Evolutionary conservation across 2,329 filamentous ascomycete genomes (phyloP), one percentile per base, ranked within the genome.

Genomic region (Neophaeococcomyces mojaviensis): DNA sequence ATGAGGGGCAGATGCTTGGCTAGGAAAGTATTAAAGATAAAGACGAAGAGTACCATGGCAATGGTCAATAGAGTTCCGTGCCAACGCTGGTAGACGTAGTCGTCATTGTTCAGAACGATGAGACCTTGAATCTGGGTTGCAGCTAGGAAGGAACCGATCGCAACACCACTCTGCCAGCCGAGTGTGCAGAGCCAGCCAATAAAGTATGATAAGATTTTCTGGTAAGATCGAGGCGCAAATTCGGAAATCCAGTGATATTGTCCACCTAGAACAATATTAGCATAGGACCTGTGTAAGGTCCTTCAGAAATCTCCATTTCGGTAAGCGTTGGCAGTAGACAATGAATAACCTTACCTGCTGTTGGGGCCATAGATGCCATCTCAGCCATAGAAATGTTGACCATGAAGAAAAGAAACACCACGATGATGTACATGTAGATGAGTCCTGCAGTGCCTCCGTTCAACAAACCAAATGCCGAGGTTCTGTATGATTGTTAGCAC

Each of bases 121-220:
- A 73, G 51, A 0, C 66, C 68, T 52, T 72, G 68, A 3, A 72
- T 65, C 26, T 68, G 64, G 3, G 61, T 65, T 1, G 64, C 69
- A 6, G 65, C 66, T 8, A 70, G 61, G 57, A 66, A 69, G 15
- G 61, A 63, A 38, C 46, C 50, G 13, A 47, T 45, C 3, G 47
- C 44, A 4, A 48, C 43, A 12, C 45, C 58, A 20, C 39, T 46
- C 18, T 62, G 54, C 56, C 58, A 58, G 20, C 59, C 55, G 22
- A 59, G 43, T 36, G 58, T 53, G 19, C 53, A 55, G 15, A 61
- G 43, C 59, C 59, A 61, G 22, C 58, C 55, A 15, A 55, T 51
- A 20, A 57, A 44, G 28, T 35, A 48, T n/a, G 40, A 39, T 2
- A 48, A 34, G 8, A 48, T 6, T 33, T 45, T 44, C 34, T 46